Evolutionary conservation across 345 rosid genomes (phyloP), one percentile per base, ranked within the genome.

Genomic region (Salix udensis): DNA sequence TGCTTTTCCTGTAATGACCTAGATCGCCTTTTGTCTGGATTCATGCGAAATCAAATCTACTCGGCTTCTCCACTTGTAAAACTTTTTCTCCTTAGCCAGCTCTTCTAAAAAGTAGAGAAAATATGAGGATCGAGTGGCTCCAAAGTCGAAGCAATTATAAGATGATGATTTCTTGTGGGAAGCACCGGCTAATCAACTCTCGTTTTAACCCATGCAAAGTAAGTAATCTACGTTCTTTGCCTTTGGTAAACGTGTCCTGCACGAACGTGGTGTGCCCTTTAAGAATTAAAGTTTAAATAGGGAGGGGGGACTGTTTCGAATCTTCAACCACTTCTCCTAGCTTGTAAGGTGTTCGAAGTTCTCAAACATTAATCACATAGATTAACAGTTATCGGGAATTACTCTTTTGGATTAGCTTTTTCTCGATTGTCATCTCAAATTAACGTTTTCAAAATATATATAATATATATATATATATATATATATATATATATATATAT

Each of bases 141-240:
- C 81, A 76, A 70, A 71, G 82, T 82, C 83, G 50, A 77, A 53
- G 88, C 88, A 88, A 91, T 91, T 81, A 93, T 86, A 90, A 86
- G 90, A 89, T 83, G 80, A 91, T 91, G 94, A 91, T 93, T 86
- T 90, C 85, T 89, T 76, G 94, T 87, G 84, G 79, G 85, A 80
- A 30, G 89, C 76, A 86, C 78, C 76, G 61, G 48, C 85, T 82
- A 88, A 65, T 85, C 31, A 80, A 18, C 31, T 31, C 6, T 73
- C 4, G 76, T 79, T 37, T 72, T 76, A 76, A 74, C 81, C 86
- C 98, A 91, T 91, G 97, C 92, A 88, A 78, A 70, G 75, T 71
- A 78, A 70, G 75, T 71, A 76, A 75, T 42, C 73, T 85, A 86
- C 91, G 86, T 87, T 77, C 83, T 84, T 86, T 40, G 86, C 16